These are phyloP conservation scores for Nakaseomyces kungkrabaensis DNA, from an alignment of 1,139 yeast species.

Conservation along the genomic window DNA sequence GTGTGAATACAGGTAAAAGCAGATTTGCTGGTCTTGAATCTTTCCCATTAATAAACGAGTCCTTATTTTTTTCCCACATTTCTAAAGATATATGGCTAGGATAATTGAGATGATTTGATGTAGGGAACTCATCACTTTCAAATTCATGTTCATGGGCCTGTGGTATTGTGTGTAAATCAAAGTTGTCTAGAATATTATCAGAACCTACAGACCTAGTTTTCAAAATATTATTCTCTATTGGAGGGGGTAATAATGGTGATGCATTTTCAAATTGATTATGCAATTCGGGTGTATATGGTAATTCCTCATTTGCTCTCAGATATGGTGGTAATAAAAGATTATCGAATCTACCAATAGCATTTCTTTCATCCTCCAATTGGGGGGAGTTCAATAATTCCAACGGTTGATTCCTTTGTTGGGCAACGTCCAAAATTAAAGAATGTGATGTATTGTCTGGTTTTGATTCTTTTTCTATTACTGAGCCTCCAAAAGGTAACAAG, in stretches of 20 bases:
- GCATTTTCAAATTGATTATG: not conserved
- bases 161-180: not conserved
- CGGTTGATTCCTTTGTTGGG: not conserved
- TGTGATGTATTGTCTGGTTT: constrained; percentile 7
- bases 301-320: constrained; percentile 10
- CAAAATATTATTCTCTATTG: not conserved
- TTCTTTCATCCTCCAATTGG: constrained; percentile 18
- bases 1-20: constrained; percentile 14
- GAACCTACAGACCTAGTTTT: not conserved
- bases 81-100: constrained; percentile 16
- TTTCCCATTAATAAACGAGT: constrained; percentile 10
- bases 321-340: constrained; percentile 27
- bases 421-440: constrained; percentile 4
- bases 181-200: constrained; percentile 1
- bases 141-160: not conserved
- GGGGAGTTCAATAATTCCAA: constrained; percentile 6
- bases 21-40: constrained; percentile 9
- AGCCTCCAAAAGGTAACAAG: not conserved
- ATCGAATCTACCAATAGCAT: constrained; percentile 25
- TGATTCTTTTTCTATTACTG: not conserved
- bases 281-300: not conserved
- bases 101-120: constrained; percentile 7
- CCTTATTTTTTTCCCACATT: constrained; percentile 15
- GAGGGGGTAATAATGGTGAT: constrained; percentile 1
- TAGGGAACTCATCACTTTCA: not conserved